phyloP scores from a whole-genome alignment of 1,284 basidiomycete species.

The Ceratobasidium sp. region DNA sequence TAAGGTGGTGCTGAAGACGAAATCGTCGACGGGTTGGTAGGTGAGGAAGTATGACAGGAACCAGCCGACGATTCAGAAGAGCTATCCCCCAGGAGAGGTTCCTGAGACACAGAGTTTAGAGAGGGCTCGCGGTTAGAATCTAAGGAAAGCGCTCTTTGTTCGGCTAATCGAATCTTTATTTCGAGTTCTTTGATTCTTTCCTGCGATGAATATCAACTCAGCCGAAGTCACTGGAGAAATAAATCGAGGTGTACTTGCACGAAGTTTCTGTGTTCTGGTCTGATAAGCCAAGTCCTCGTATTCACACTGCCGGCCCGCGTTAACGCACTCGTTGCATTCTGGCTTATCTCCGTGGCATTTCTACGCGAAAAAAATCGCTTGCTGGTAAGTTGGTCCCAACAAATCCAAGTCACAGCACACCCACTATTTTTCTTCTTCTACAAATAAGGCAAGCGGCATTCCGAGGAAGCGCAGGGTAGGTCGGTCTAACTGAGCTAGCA shows the following conservation, averaged over 20 bases:
- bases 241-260: background rate
- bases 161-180: slow-evolving; percentile 7
- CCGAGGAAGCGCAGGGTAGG: slow-evolving; percentile 12
- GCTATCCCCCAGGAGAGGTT: background rate
- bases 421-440: slow-evolving; percentile 27
- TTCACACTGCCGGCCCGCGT: slow-evolving; percentile 1
- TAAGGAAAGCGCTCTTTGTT: background rate
- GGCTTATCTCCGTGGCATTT: slow-evolving; percentile 32
- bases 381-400: background rate
- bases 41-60: background rate
- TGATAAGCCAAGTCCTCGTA: slow-evolving; percentile 12
- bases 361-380: background rate
- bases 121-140: background rate
- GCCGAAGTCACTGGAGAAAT: background rate
- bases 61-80: background rate
- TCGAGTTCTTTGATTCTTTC: slow-evolving; percentile 33
- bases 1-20: background rate
- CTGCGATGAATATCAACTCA: background rate
- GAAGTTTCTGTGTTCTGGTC: slow-evolving; percentile 12
- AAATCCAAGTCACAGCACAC: background rate
- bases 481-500: no score
- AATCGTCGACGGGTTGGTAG: background rate
- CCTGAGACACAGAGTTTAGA: background rate
- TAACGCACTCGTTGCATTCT: slow-evolving; percentile 30
- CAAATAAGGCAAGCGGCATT: slow-evolving; percentile 28